Evolutionary conservation across 2,329 filamentous ascomycete genomes (phyloP), one percentile per base, ranked within the genome.

Genomic region (Venturiaceae sp.): DNA sequence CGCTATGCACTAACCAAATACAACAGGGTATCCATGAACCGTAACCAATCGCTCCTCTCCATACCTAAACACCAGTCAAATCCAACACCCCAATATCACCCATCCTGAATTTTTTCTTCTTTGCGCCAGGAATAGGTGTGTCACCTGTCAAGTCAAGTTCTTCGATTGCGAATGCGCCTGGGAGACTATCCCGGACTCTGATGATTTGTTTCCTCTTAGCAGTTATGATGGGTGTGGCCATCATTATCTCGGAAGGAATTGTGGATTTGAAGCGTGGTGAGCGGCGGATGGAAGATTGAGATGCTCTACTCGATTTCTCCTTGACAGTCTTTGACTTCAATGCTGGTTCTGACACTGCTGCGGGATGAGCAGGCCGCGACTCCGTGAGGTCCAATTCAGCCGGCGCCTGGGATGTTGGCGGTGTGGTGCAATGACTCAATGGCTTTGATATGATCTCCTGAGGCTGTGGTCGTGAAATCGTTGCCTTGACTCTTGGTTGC

Each of bases 161-260:
- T 26, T 58, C 57, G 30, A 58, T 37, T 30, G 47, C 57, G 30
- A 59, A 59, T 21, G 34, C 37, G 28, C 58, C 58, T 26, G 50
- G 52, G 7, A 56, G 1, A 33, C 52, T 57, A 14, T 59, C 58
- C 14, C 58, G 33, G 14, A 59, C 52, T 19, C 58, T 55, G 26
- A 57, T 39, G n/a, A 55, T 30, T 36, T 47, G 34, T 34, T 59
- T 59, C n/a, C 53, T 41, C 44, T 53, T 50, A 13, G 44, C 44
- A 28, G 44, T 50, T 23, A 50, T 30, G 13, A 50, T 26, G 19
- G 44, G 44, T 23, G 44, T 50, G 11, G 26, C 19, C 16, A 39
- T 16, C 13, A 6, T 54, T 8, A 33, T 23, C 8, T 36, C 19
- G 14, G 14, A 30, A 28, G 32, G 3, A 2, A 28, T n/a, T 7